These are phyloP conservation scores for Aureobasidium sp. DNA, from an alignment of 2,329 filamentous ascomycete genomes.

Conservation along the genomic window DNA sequence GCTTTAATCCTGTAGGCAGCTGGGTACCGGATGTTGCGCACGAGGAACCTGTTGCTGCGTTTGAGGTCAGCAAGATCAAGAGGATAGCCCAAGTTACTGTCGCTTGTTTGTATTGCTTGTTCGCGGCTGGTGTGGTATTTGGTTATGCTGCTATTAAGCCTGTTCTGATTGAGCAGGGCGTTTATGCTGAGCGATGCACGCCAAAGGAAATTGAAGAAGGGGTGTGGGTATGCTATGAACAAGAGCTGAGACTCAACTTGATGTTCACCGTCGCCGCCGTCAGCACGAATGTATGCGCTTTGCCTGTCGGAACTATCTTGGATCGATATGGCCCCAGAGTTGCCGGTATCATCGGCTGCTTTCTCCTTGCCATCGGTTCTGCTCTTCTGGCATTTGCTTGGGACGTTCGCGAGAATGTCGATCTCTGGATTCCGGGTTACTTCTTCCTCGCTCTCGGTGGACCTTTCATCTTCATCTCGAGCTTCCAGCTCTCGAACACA, in stretches of 20 bases:
- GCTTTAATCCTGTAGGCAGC: slow-evolving; percentile 41
- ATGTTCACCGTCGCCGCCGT: slow-evolving; percentile 92
- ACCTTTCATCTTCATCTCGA: slow-evolving; percentile 44
- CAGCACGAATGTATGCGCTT: slow-evolving; percentile 75
- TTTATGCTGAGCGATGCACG: slow-evolving; percentile 60
- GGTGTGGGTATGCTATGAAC: slow-evolving; percentile 48
- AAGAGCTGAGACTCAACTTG: slow-evolving; percentile 62
- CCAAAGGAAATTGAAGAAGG: slow-evolving; percentile 42
- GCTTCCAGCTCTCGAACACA: slow-evolving; percentile 44
- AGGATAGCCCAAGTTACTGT: slow-evolving; percentile 58
- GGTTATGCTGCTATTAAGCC: slow-evolving; percentile 81
- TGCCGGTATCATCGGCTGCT: slow-evolving; percentile 62
- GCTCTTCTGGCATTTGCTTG: slow-evolving; percentile 62
- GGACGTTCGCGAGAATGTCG: slow-evolving; percentile 50
- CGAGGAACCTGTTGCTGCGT: slow-evolving; percentile 36
- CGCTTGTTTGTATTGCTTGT: slow-evolving; percentile 64
- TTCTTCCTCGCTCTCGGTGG: slow-evolving; percentile 43
- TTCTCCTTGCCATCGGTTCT: slow-evolving; percentile 62
- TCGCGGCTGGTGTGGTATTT: slow-evolving; percentile 73
- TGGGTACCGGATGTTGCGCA: slow-evolving; percentile 35
- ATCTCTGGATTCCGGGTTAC: slow-evolving; percentile 51
- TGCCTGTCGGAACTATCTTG: slow-evolving; percentile 77
- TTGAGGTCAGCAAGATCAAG: slow-evolving; percentile 47
- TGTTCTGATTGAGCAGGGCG: slow-evolving; percentile 63
- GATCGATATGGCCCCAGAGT: slow-evolving; percentile 74